phyloP scores from a whole-genome alignment of 2,329 filamentous ascomycete genomes.

The Nigrospora sphaerica region DNA sequence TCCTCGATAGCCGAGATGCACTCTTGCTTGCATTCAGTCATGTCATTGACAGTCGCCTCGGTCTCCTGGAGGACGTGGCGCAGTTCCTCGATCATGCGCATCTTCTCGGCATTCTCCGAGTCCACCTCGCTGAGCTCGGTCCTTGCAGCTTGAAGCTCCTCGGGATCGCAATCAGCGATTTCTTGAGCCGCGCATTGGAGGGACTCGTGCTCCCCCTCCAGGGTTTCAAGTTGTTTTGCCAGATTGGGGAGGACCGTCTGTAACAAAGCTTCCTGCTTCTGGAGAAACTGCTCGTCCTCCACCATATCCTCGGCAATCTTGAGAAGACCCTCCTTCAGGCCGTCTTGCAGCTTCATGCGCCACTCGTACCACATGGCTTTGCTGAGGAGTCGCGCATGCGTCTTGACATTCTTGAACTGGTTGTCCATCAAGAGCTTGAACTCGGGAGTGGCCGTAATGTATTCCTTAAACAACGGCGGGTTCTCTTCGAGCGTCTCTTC shows the following conservation, averaged over 20 bases:
- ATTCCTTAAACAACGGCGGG: constrained; percentile 85
- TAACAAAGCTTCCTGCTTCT: constrained; percentile 62
- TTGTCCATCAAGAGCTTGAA: constrained; percentile 86
- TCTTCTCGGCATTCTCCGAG: constrained; percentile 63
- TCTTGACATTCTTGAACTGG: constrained; percentile 96
- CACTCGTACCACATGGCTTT: constrained; percentile 98
- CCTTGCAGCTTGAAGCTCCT: constrained; percentile 69
- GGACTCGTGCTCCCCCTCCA: constrained; percentile 58
- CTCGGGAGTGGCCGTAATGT: constrained; percentile 76
- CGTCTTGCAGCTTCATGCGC: constrained; percentile 80
- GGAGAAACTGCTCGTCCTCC: constrained; percentile 60
- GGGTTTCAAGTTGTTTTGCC: constrained; percentile 48
- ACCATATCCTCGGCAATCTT: constrained; percentile 72
- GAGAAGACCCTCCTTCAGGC: constrained; percentile 73
- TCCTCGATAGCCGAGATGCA: constrained; percentile 70
- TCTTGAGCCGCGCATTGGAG: constrained; percentile 68
- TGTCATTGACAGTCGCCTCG: constrained; percentile 54
- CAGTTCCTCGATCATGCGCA: constrained; percentile 57
- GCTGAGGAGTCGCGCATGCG: constrained; percentile 79
- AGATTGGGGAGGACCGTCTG: constrained; percentile 61
- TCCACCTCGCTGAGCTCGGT: constrained; percentile 59
- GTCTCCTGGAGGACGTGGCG: constrained; percentile 61
- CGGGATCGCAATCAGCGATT: constrained; percentile 71
- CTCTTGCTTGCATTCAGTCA: constrained; percentile 60
- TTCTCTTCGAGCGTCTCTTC: constrained; percentile 84